A percentile compares a stretch with the other conserved stretches of the same genome.
Conservation (phyloP, 192 early-diverging fungal genomes). For the Mortierella alpina region DNA sequence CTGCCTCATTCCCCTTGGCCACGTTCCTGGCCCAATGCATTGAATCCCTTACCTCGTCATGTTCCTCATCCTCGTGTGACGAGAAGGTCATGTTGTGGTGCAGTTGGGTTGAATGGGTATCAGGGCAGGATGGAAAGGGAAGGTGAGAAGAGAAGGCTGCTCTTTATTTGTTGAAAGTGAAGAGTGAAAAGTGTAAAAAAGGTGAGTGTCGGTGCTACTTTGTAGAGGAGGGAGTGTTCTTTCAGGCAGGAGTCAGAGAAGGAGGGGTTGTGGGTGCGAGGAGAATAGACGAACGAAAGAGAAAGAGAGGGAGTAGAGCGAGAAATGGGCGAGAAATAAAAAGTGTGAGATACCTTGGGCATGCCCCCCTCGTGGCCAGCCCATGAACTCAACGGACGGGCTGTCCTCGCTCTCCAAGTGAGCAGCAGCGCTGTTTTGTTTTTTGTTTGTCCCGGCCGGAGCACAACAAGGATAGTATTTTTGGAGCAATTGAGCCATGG, state of each 20-base stretch:
- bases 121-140: not conserved
- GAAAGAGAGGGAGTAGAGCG: not conserved
- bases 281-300: not conserved
- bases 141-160: slow-evolving; percentile 4
- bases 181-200: too few species aligned
- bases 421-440: too few species aligned
- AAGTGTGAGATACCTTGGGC: too few species aligned
- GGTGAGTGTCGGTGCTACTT: too few species aligned
- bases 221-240: too few species aligned
- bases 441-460: too few species aligned
- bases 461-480: too few species aligned
- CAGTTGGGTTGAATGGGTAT: not conserved
- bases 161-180: not conserved
- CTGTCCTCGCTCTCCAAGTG: too few species aligned
- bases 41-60: slow-evolving; percentile 26
- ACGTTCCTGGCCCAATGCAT: not conserved
- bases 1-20: not conserved
- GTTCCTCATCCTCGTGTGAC: slow-evolving; percentile 27
- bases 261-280: slow-evolving; percentile 1
- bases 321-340: not conserved
- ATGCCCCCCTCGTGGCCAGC: too few species aligned
- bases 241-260: not conserved
- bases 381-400: too few species aligned
- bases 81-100: slow-evolving; percentile 22
- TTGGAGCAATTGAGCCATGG: too few species aligned